These are phyloP conservation scores for Cylindrotheca closterium DNA, from an alignment of 108 stramenopile genomes.

Conservation along the genomic window DNA sequence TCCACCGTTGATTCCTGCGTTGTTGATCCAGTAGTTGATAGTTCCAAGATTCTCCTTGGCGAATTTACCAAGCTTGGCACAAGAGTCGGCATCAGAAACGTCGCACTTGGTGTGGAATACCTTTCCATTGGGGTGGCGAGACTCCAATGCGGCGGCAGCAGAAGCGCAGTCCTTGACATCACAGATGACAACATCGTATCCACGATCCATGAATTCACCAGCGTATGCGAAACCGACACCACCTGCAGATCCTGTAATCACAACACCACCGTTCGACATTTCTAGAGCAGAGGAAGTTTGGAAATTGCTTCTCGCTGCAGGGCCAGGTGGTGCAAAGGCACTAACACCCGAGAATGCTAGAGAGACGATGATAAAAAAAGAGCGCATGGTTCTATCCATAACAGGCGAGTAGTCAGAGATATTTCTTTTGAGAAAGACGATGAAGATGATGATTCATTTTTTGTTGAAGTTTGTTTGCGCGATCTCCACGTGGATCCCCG, in stretches of 20 bases:
- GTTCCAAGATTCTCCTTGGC: slow-evolving; percentile 83
- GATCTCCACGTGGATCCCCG: no score
- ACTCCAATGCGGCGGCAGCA: slow-evolving; percentile 69
- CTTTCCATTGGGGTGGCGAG: slow-evolving; percentile 62
- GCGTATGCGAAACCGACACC: slow-evolving; percentile 93
- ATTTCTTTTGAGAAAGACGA: no score
- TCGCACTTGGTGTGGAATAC: slow-evolving; percentile 87
- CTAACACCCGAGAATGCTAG: slow-evolving; percentile 4
- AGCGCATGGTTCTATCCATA: neutral
- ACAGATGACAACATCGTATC: slow-evolving; percentile 88
- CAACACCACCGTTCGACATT: slow-evolving; percentile 61
- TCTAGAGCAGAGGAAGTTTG: slow-evolving; percentile 7
- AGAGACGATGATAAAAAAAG: slow-evolving; percentile 3
- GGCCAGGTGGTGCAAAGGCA: slow-evolving; percentile 12
- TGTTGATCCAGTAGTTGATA: slow-evolving; percentile 90
- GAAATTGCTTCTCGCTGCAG: neutral
- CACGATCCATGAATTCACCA: slow-evolving; percentile 88
- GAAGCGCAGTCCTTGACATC: slow-evolving; percentile 78
- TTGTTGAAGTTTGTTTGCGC: no score
- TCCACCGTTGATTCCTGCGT: slow-evolving; percentile 91
- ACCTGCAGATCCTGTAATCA: slow-evolving; percentile 80
- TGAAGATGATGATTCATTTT: no score
- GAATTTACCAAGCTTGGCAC: slow-evolving; percentile 68
- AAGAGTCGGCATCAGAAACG: slow-evolving; percentile 64
- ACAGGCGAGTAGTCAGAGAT: no score